Evolutionary conservation across 2,329 filamentous ascomycete genomes (phyloP).

Genomic region (Elsinoe australis): DNA sequence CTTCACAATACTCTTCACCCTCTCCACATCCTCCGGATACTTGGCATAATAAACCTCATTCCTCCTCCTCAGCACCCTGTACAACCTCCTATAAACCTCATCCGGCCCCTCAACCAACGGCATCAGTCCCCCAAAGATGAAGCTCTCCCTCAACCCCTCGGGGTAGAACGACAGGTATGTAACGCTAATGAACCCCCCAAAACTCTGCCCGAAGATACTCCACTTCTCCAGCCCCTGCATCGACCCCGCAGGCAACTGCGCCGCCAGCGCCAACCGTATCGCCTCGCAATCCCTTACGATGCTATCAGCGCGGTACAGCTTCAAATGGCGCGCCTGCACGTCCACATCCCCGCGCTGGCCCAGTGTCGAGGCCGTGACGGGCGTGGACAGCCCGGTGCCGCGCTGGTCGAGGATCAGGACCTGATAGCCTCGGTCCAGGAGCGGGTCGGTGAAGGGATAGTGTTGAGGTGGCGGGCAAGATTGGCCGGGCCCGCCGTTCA

Average conservation of each 20-base stretch:
- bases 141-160: conserved; percentile 69
- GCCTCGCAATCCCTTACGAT: conserved; percentile 88
- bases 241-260: conserved; percentile 55
- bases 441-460: conserved; percentile 58
- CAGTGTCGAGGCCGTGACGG: conserved; percentile 67
- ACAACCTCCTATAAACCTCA: conserved; percentile 66
- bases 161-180: conserved; percentile 79
- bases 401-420: conserved; percentile 80
- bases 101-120: conserved; percentile 65
- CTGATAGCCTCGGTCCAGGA: conserved; percentile 76
- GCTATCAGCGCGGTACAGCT: conserved; percentile 78
- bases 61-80: conserved; percentile 58
- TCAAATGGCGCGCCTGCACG: conserved; percentile 72
- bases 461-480: conserved; percentile 69
- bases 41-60: conserved; percentile 77
- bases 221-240: conserved; percentile 65
- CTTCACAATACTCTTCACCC: conserved; percentile 58
- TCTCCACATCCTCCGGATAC: conserved; percentile 68
- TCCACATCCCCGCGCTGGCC: conserved; percentile 53
- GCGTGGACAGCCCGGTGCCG: conserved; percentile 76
- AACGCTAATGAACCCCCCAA: conserved; percentile 77
- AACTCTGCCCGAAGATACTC: conserved; percentile 84
- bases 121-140: conserved; percentile 75
- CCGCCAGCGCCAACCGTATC: conserved; percentile 66
- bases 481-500: conserved; percentile 81